Evolutionary conservation across 768 basidiomycete genomes (phyloP), one percentile per base, ranked within the genome.

Genomic region (Rubroboletus satanas): DNA sequence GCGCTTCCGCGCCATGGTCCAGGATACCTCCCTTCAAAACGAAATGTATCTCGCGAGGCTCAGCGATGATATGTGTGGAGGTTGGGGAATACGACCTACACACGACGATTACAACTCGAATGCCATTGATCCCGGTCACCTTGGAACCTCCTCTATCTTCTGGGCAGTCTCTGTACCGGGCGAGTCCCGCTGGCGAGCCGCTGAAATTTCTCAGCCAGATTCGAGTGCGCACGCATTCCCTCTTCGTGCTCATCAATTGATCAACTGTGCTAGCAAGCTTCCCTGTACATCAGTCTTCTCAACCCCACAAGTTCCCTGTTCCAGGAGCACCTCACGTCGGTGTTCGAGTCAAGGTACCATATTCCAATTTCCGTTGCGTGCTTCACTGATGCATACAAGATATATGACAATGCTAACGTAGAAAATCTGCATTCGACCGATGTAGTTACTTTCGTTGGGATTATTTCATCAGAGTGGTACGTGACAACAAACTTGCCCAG

Each of bases 121-220:
- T 7, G 11, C 28, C 18, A 59, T 83, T 37, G 74, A 81, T 41
- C 79, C 81, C 54, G 66, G 73, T 29, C 66, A 79, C 61, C 74
- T 92, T n/a, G 74, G 76, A 54, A 87, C 90, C 55, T 80, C 82
- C 65, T 77, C 71, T 18, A 73, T 83, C 18, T 49, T 90, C 9
- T 93, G 91, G 91, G 85, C 83, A 1, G 83, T 88, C 29, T 83
- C 77, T 53, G 78, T 93, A 7, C 90, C 90, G 2, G 87, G 84
- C 23, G 78, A 89, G 64, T 77, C 79, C 45, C 53, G 69, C 0
- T 92, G 89, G 88, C 78, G 75, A 56, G 57, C 68, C 17, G 65
- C 69, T 3, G 69, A 72, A 50, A 58, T 70, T 14, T 65, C 67
- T 52, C 64, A 58, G 52, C 49, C 46, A 17, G 43, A 51, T 17